Percentiles rank a stretch among this genome's conserved stretches.
These are phyloP conservation scores for Macadamia tetraphylla DNA, from an alignment of 164 flowering plant genomes.

Conservation along the genomic window DNA sequence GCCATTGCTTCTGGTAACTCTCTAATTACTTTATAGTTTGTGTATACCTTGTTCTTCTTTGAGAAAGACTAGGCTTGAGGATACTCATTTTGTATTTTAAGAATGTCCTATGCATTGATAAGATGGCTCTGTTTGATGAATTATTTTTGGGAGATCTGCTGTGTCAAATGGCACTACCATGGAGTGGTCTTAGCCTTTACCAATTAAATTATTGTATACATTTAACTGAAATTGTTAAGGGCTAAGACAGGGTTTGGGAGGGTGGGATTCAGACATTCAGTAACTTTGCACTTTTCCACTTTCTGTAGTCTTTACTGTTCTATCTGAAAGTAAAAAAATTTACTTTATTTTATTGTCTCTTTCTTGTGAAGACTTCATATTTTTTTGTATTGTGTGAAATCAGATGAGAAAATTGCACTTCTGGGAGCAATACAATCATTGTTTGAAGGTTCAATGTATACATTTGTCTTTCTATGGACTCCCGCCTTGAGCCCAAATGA, in stretches of 20 bases:
- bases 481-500: constrained; percentile 95
- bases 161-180: neutral
- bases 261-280: too few relatives aligned
- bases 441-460: constrained; percentile 99
- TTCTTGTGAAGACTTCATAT: constrained; percentile 3
- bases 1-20: constrained; percentile 88
- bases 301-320: too few relatives aligned
- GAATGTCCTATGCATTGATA: neutral
- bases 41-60: neutral
- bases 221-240: too few relatives aligned
- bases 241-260: too few relatives aligned
- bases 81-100: neutral
- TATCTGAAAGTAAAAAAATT: too few relatives aligned
- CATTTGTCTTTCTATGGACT: constrained; percentile 97
- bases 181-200: neutral
- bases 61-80: neutral
- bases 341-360: too few relatives aligned
- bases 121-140: neutral
- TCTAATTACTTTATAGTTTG: constrained; percentile 1
- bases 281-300: too few relatives aligned
- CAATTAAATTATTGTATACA: too few relatives aligned
- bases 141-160: neutral
- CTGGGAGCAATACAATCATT: constrained; percentile 95
- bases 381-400: constrained; percentile 7
- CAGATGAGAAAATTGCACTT: constrained; percentile 95